These are phyloP conservation scores for Nakazawaea ambrosiae DNA, from an alignment of 805 yeast species.

Conservation along the genomic window DNA sequence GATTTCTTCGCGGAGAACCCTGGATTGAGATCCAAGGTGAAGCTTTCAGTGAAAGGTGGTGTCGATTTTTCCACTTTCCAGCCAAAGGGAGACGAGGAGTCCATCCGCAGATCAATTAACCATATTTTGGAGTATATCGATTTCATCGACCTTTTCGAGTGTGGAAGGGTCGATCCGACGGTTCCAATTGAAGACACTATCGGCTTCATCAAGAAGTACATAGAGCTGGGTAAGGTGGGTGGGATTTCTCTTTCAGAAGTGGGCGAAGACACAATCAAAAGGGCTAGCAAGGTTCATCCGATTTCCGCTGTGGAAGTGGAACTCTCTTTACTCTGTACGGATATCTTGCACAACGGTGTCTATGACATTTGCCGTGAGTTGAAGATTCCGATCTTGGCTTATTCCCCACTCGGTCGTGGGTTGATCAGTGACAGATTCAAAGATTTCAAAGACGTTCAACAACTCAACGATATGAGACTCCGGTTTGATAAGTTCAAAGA, in stretches of 20 bases:
- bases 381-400: conserved; percentile 66
- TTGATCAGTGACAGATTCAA: conserved; percentile 58
- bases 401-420: conserved; percentile 82
- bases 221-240: conserved; percentile 60
- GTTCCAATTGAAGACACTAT: conserved; percentile 56
- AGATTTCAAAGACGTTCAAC: conserved; percentile 26
- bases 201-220: conserved; percentile 45
- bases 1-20: conserved; percentile 55
- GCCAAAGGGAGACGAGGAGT: conserved; percentile 47
- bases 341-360: conserved; percentile 58
- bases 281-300: conserved; percentile 50
- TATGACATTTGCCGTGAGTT: conserved; percentile 50
- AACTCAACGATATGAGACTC: not conserved
- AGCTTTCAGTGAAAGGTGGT: conserved; percentile 67
- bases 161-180: conserved; percentile 59
- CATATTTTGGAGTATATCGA: conserved; percentile 28
- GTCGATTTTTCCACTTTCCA: conserved; percentile 25
- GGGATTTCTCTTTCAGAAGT: conserved; percentile 76
- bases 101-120: conserved; percentile 41
- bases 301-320: conserved; percentile 73
- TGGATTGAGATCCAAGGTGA: conserved; percentile 45
- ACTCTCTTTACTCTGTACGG: conserved; percentile 60
- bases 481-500: not conserved
- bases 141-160: conserved; percentile 54
- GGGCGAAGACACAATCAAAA: conserved; percentile 49